Percentiles rank a stretch among this genome's conserved stretches.
Conservation (phyloP, 1,284 basidiomycete species). For the Puccinia triticina region DNA sequence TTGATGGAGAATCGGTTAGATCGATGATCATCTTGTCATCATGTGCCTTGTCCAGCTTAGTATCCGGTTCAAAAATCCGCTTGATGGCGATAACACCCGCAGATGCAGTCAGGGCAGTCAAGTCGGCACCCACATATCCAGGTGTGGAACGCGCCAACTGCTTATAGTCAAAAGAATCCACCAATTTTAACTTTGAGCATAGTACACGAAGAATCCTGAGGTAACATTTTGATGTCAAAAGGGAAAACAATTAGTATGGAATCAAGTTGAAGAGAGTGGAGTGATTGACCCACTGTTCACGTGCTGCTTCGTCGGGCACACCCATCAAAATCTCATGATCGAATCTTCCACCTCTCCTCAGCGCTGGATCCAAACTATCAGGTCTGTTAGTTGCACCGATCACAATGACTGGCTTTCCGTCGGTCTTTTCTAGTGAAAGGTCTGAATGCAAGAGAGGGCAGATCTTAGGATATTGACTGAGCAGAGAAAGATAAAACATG, state of each 20-base stretch:
- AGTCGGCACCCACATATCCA: slow-evolving; percentile 93
- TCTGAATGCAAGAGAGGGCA: slow-evolving; percentile 62
- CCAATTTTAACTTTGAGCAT: slow-evolving; percentile 73
- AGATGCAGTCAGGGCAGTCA: slow-evolving; percentile 85
- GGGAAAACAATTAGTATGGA: neutral
- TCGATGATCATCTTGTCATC: slow-evolving; percentile 49
- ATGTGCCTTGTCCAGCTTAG: slow-evolving; percentile 19
- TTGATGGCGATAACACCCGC: slow-evolving; percentile 96
- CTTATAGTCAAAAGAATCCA: slow-evolving; percentile 79
- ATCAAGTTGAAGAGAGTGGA: slow-evolving; percentile 12
- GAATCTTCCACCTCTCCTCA: slow-evolving; percentile 89
- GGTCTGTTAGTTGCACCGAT: slow-evolving; percentile 96
- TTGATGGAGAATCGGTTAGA: slow-evolving; percentile 8
- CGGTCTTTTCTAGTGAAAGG: slow-evolving; percentile 86
- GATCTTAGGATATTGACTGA: neutral
- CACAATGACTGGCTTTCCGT: slow-evolving; percentile 86
- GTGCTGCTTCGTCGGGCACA: slow-evolving; percentile 85
- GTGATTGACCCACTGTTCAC: slow-evolving; percentile 74
- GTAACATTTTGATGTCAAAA: neutral
- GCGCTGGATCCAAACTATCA: slow-evolving; percentile 88
- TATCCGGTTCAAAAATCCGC: slow-evolving; percentile 75
- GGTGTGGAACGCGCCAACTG: slow-evolving; percentile 88
- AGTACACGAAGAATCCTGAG: slow-evolving; percentile 78
- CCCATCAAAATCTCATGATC: slow-evolving; percentile 98
- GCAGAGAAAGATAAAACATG: neutral